Percentiles rank a stretch among this genome's conserved stretches.
phyloP scores from a whole-genome alignment of 208 protist genomes.

The Trichomonas tenax region DNA sequence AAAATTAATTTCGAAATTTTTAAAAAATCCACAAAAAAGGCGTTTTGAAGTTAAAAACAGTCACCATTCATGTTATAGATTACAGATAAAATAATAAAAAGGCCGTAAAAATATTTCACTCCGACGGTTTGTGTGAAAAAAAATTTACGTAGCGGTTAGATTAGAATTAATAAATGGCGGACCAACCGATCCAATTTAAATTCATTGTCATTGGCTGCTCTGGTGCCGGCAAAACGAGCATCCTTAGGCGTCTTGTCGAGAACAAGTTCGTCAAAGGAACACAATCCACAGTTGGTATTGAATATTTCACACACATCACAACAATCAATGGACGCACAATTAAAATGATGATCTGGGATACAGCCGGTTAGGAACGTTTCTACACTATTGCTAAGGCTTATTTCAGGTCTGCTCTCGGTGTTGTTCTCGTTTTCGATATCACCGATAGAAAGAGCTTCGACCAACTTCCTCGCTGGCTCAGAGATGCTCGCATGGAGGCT shows the following conservation, averaged over 20 bases:
- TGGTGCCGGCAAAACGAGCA: neutral
- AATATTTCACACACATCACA: slow-evolving; percentile 23
- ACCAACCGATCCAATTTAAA: slow-evolving; percentile 15
- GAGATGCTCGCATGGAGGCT: neutral
- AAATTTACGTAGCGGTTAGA: neutral
- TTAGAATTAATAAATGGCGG: neutral
- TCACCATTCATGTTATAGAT: too few relatives aligned
- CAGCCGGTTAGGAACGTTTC: slow-evolving; percentile 15
- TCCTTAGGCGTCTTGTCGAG: slow-evolving; percentile 10
- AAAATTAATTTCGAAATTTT: too few relatives aligned
- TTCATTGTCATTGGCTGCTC: slow-evolving; percentile 11
- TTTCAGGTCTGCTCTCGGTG: neutral
- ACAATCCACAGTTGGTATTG: neutral
- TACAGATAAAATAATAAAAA: too few relatives aligned
- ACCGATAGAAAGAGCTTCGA: slow-evolving; percentile 12
- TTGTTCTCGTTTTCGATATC: slow-evolving; percentile 20
- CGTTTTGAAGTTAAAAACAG: too few relatives aligned
- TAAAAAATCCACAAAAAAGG: too few relatives aligned
- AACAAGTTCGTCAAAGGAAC: slow-evolving; percentile 16
- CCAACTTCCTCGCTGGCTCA: neutral
- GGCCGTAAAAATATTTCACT: neutral
- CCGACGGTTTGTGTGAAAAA: neutral
- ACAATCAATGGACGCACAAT: slow-evolving; percentile 11
- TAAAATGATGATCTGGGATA: slow-evolving; percentile 24
- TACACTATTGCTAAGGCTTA: slow-evolving; percentile 20